Conservation (phyloP, 345 rosid species). For the Eucalyptus cloeziana region DNA sequence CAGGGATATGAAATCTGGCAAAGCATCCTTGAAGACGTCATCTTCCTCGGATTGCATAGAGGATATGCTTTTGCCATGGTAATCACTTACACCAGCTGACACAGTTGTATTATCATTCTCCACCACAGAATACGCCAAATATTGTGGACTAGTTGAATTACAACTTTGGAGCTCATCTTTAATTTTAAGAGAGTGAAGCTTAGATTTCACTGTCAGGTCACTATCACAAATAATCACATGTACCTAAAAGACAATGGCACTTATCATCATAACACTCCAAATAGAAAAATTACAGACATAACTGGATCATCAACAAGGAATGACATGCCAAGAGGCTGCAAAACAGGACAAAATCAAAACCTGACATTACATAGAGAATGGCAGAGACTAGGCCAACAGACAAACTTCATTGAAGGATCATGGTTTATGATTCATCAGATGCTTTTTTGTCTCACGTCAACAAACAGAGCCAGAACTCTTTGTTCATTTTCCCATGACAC, state of each 20-base stretch:
- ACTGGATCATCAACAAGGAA: background rate
- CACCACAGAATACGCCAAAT: slow-evolving; percentile 74
- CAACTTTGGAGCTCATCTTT: slow-evolving; percentile 86
- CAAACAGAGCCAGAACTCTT: background rate
- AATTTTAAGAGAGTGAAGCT: slow-evolving; percentile 85
- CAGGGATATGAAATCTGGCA: slow-evolving; percentile 68
- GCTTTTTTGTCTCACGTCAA: background rate
- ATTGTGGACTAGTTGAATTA: slow-evolving; percentile 37
- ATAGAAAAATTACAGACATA: background rate
- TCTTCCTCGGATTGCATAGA: slow-evolving; percentile 54
- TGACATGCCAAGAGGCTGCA: background rate
- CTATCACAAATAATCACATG: slow-evolving; percentile 55
- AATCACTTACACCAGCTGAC: slow-evolving; percentile 13
- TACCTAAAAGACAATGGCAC: slow-evolving; percentile 29
- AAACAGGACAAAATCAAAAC: background rate
- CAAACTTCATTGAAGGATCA: background rate
- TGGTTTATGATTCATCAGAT: background rate
- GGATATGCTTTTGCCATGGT: slow-evolving; percentile 23
- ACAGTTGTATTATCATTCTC: slow-evolving; percentile 37
- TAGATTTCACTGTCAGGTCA: slow-evolving; percentile 63
- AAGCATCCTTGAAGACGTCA: slow-evolving; percentile 81
- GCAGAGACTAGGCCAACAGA: background rate
- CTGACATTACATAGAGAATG: background rate
- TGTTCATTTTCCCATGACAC: background rate
- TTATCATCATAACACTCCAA: background rate